Base-by-base conservation (phyloP, 768 basidiomycete species). In the Phylloporus arenicola region DNA sequence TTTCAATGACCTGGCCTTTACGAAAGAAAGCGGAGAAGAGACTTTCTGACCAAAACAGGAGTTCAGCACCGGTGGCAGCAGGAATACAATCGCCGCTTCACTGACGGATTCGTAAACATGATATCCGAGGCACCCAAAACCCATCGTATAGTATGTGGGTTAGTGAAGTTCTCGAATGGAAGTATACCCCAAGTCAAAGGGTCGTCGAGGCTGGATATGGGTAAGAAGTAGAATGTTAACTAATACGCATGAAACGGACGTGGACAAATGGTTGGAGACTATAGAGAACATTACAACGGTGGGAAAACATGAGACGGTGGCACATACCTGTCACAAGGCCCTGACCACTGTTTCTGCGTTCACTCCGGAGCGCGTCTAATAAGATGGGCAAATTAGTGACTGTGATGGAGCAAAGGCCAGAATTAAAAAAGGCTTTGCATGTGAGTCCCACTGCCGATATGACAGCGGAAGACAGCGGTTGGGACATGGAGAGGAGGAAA, bases 201-300 rank as follows among this genome's bases (percentile, higher is more conserved):
- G 59, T 91, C 89, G 61, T 92, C 90, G 45, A 90, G 73, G 19
- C 88, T 92, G 61, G 33, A 53, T 41, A 52, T 51, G 19, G 25
- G 45, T 51, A 43, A 52, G 57, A 50, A 19, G 40, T 14, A 27
- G 47, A 17, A 47, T 25, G 24, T 44, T 10, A 45, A 25, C 53
- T 17, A 53, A n/a, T 35, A 19, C 24, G 1, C 19, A 31, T 44
- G 16, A 37, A 11, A 74, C 83, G 49, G 64, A 92, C 84, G 91
- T 93, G 44, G 94, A 96, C 48, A 94, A 83, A 63, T 98, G 94
- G 68, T 98, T 98, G 50, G 86, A 82, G 42, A 96, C 93, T 95
- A 56, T 20, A 13, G 17, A 37, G 42, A 12, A 37, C 24, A 42
- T 57, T 37, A 55, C 43, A 45, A 54, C 13, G 33, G 47, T 49